Percentiles rank a stretch among this genome's conserved stretches.
Evolutionary conservation across 768 basidiomycete genomes (phyloP).

Genomic region (Polyporus arcularius): DNA sequence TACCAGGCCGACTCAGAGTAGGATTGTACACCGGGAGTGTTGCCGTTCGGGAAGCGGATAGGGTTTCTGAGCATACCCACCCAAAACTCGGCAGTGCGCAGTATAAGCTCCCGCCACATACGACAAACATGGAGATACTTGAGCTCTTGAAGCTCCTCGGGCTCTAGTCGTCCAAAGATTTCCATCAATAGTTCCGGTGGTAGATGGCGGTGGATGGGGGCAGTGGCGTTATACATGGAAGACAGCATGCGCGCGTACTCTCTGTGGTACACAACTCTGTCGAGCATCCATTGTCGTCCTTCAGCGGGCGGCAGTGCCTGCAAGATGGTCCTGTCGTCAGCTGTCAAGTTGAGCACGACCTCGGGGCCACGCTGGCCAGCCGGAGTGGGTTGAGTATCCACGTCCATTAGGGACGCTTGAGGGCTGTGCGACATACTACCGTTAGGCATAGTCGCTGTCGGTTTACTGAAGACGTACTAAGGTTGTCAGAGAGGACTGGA

Average conservation of each 20-base stretch:
- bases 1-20: not conserved
- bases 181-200: conserved; percentile 7
- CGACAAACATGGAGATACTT: conserved; percentile 1
- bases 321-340: not conserved
- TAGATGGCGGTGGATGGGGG: conserved; percentile 1
- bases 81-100: conserved; percentile 4
- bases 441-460: no score
- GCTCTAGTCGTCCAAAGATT: not conserved
- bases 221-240: not conserved
- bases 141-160: not conserved
- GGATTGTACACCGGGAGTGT: no score
- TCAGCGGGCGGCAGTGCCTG: not conserved
- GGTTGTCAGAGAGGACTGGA: no score
- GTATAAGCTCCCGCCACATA: not conserved
- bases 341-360: not conserved
- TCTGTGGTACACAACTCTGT: not conserved
- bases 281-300: not conserved
- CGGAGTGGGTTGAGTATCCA: no score
- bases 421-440: no score
- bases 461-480: no score
- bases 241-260: not conserved
- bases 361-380: no score
- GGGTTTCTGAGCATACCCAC: not conserved
- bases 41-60: not conserved
- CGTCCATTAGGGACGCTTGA: no score